Evolutionary conservation across 2,329 filamentous ascomycete species (phyloP).

Genomic region (Colletotrichum chlorophyti): DNA sequence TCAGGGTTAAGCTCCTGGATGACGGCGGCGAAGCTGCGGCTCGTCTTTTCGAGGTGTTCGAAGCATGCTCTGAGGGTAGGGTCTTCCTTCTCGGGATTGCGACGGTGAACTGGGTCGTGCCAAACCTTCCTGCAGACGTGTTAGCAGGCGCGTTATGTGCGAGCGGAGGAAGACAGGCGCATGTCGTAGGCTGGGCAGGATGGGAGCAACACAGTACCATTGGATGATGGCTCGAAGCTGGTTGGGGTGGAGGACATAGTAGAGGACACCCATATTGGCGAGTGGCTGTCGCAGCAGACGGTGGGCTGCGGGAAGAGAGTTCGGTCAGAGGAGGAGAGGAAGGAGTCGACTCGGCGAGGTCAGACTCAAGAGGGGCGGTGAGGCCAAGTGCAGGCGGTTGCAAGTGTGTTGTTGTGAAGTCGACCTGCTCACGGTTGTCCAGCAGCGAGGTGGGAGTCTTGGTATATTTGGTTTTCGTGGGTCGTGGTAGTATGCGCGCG

Average conservation of each 20-base stretch:
- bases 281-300: conserved; percentile 11
- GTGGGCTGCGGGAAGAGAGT: background rate
- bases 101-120: conserved; percentile 92
- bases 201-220: conserved; percentile 66
- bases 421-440: background rate
- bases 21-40: conserved; percentile 89
- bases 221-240: conserved; percentile 85
- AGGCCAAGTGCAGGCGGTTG: background rate
- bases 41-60: conserved; percentile 83
- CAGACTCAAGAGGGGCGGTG: background rate
- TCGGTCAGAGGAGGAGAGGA: background rate
- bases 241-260: conserved; percentile 77
- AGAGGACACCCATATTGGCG: conserved; percentile 67
- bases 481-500: background rate
- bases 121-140: conserved; percentile 80
- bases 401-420: background rate
- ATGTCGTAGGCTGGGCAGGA: background rate
- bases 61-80: conserved; percentile 83
- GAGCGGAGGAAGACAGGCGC: background rate
- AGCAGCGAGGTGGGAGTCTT: no score
- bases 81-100: conserved; percentile 78
- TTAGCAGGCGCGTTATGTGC: conserved; percentile 9
- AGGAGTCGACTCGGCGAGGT: background rate
- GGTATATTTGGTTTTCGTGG: no score
- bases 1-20: conserved; percentile 97